Percentiles rank a stretch among this genome's conserved stretches.
phyloP scores from a whole-genome alignment of 1,284 basidiomycete species.

The Abortiporus biennis region DNA sequence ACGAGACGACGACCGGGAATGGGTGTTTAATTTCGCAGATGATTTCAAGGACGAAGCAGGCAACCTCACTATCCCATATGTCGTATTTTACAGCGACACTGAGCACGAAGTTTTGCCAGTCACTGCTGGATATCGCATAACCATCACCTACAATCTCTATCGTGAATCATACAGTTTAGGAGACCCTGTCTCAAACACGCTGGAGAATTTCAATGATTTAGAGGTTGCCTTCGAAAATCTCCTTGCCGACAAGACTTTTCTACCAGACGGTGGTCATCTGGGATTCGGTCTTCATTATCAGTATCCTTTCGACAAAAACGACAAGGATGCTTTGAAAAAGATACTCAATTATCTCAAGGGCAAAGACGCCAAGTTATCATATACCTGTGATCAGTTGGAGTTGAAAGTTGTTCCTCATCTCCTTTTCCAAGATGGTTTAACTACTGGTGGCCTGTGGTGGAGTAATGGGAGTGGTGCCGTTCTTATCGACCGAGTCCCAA shows the following conservation, averaged over 20 bases:
- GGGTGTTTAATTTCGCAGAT: conserved; percentile 25
- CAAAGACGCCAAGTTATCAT: too few species aligned
- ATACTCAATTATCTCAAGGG: conserved; percentile 10
- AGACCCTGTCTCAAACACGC: too few species aligned
- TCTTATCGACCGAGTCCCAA: too few species aligned
- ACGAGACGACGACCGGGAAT: conserved; percentile 26
- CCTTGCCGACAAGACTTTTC: conserved; percentile 19
- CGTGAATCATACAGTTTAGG: too few species aligned
- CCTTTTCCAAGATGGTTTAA: too few species aligned
- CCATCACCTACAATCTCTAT: conserved; percentile 30
- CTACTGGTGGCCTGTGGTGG: too few species aligned
- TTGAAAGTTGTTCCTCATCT: too few species aligned
- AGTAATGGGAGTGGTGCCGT: too few species aligned
- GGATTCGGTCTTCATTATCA: conserved; percentile 8
- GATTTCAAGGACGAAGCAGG: conserved; percentile 10
- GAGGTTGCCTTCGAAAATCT: conserved; percentile 12
- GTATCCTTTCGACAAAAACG: background rate
- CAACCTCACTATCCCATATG: conserved; percentile 25
- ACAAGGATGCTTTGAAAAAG: background rate
- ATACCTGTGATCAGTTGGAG: too few species aligned
- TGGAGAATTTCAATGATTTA: conserved; percentile 3
- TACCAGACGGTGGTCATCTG: conserved; percentile 26
- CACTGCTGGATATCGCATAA: conserved; percentile 32
- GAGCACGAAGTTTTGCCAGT: conserved; percentile 39
- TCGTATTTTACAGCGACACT: conserved; percentile 36